Percentiles rank a stretch among this genome's conserved stretches.
Conservation (phyloP, 2,329 filamentous ascomycete species). For the Alternaria postmessia region DNA sequence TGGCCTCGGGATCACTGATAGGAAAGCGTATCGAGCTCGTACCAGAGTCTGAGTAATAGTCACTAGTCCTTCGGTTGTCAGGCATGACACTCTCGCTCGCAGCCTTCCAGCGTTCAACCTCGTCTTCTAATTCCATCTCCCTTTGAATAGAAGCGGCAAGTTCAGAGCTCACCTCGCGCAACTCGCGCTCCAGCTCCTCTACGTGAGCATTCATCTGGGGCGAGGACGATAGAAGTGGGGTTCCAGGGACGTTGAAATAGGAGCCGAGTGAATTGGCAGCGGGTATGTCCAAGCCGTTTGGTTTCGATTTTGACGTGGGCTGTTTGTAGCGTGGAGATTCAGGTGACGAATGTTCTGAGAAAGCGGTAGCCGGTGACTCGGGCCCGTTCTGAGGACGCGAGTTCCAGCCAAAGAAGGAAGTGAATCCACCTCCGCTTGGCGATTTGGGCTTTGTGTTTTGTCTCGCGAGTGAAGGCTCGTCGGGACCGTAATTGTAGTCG, state of each 20-base stretch:
- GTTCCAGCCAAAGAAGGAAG: slow-evolving; percentile 74
- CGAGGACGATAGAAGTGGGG: slow-evolving; percentile 54
- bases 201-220: slow-evolving; percentile 66
- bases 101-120: slow-evolving; percentile 86
- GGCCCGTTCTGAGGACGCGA: slow-evolving; percentile 61
- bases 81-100: slow-evolving; percentile 69
- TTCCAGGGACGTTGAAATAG: slow-evolving; percentile 59
- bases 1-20: slow-evolving; percentile 65
- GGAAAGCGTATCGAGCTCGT: slow-evolving; percentile 83
- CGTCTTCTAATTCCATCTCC: slow-evolving; percentile 95
- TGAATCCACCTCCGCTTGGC: slow-evolving; percentile 61
- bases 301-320: slow-evolving; percentile 48
- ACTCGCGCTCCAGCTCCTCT: slow-evolving; percentile 91
- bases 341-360: slow-evolving; percentile 69
- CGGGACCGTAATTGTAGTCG: slow-evolving; percentile 42
- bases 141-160: slow-evolving; percentile 90
- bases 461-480: slow-evolving; percentile 33
- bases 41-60: slow-evolving; percentile 98
- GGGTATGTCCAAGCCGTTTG: slow-evolving; percentile 60
- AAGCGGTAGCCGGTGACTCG: slow-evolving; percentile 68
- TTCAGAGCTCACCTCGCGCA: slow-evolving; percentile 92
- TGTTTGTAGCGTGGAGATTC: slow-evolving; percentile 60
- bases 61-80: slow-evolving; percentile 82
- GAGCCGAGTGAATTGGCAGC: slow-evolving; percentile 58
- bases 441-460: slow-evolving; percentile 53